Evolutionary conservation across 148 eudicot species (phyloP).

Genomic region (Persicaria tinctoria): DNA sequence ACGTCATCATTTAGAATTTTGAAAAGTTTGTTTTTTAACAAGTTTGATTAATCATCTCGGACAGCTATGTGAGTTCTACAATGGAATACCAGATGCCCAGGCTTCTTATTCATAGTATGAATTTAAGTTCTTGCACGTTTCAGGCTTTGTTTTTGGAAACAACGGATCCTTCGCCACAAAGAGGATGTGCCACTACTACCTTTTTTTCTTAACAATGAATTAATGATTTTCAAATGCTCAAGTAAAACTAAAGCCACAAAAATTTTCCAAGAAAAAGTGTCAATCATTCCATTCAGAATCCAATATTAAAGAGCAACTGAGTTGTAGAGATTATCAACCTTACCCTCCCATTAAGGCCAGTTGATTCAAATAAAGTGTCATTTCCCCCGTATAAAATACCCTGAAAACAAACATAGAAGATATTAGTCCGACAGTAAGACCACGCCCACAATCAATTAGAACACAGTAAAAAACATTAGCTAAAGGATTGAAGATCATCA

Average conservation of each 20-base stretch:
- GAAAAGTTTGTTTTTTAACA: background rate
- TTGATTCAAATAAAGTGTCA: constrained; percentile 80
- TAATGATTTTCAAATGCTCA: background rate
- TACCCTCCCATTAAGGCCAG: constrained; percentile 71
- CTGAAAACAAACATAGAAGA: constrained; percentile 32
- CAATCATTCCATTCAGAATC: background rate
- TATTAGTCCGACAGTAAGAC: background rate
- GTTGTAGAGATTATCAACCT: constrained; percentile 8
- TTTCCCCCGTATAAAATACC: constrained; percentile 84
- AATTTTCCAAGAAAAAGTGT: background rate
- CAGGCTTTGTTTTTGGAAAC: background rate
- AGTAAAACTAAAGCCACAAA: background rate
- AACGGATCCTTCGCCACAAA: background rate
- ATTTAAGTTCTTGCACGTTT: background rate
- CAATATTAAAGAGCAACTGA: background rate
- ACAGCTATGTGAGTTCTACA: background rate
- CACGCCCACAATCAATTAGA: background rate
- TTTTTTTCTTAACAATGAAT: background rate
- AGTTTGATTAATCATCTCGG: background rate
- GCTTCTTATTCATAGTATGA: background rate
- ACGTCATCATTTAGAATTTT: background rate
- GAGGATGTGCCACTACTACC: background rate
- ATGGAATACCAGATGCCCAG: background rate
- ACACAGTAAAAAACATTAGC: background rate
- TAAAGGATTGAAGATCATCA: background rate